Evolutionary conservation across 1,284 basidiomycete species (phyloP).

Genomic region (Leucoagaricus sp.): DNA sequence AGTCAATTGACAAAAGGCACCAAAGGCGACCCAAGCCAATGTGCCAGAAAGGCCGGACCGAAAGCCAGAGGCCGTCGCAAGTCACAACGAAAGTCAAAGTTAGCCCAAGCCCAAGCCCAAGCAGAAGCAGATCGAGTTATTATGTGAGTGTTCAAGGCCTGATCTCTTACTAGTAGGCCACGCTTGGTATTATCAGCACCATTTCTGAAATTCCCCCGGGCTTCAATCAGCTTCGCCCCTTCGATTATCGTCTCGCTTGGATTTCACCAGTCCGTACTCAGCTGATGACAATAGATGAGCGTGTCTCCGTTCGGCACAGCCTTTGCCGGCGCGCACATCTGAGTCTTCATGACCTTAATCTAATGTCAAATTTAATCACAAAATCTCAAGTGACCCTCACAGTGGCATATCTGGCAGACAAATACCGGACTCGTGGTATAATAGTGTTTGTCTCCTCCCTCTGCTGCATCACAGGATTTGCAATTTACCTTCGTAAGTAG

Average conservation of each 20-base stretch:
- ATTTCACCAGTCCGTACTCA: constrained; percentile 36
- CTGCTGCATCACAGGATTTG: constrained; percentile 10
- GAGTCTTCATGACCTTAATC: background rate
- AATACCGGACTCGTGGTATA: constrained; percentile 13
- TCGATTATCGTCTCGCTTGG: constrained; percentile 40
- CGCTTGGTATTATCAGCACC: no score
- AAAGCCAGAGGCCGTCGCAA: no score
- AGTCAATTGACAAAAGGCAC: no score
- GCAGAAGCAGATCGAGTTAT: no score
- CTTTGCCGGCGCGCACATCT: constrained; percentile 29
- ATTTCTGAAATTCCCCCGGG: no score
- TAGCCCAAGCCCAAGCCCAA: no score
- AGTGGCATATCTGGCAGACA: constrained; percentile 11
- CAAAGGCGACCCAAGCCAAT: no score
- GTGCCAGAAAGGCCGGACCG: no score
- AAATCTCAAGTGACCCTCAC: background rate
- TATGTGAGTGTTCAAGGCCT: no score
- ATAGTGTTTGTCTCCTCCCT: constrained; percentile 6
- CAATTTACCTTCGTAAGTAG: constrained; percentile 13
- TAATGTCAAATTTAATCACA: background rate
- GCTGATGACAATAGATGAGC: constrained; percentile 41
- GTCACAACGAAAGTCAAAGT: no score
- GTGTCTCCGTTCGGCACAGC: constrained; percentile 39
- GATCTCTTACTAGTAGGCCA: no score
- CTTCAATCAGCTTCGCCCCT: constrained; percentile 48